These are phyloP conservation scores for Silene latifolia DNA, from an alignment of 148 eudicot genomes.

Conservation along the genomic window DNA sequence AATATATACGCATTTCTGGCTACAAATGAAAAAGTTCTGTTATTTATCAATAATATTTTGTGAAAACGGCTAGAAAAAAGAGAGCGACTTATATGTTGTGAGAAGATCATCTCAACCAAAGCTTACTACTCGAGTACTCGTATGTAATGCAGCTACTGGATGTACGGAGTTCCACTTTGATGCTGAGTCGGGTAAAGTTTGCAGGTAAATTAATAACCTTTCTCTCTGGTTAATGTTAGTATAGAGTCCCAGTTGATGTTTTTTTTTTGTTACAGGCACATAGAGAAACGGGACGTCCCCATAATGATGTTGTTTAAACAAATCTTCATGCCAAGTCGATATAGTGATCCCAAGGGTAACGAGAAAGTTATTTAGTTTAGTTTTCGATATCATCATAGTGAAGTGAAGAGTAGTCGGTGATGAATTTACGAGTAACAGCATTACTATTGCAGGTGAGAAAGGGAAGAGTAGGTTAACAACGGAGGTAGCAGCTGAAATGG, in stretches of 20 bases:
- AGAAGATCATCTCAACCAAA: background rate
- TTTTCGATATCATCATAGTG: background rate
- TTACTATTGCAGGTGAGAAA: background rate
- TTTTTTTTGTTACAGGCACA: slow-evolving; percentile 55
- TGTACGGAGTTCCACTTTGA: slow-evolving; percentile 86
- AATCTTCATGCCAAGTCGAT: slow-evolving; percentile 69
- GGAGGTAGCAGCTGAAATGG: background rate
- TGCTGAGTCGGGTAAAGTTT: slow-evolving; percentile 71
- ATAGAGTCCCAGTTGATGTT: background rate
- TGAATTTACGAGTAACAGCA: background rate
- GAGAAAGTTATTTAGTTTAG: background rate
- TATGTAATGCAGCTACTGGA: slow-evolving; percentile 70
- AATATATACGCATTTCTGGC: too few relatives aligned
- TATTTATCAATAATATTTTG: too few relatives aligned
- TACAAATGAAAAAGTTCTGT: too few relatives aligned
- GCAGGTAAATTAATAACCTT: slow-evolving; percentile 39
- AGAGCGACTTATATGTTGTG: too few relatives aligned
- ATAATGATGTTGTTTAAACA: slow-evolving; percentile 88
- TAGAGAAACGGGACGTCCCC: slow-evolving; percentile 96
- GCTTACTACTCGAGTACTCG: background rate
- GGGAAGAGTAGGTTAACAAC: background rate
- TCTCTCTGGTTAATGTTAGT: too few relatives aligned
- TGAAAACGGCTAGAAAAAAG: too few relatives aligned
- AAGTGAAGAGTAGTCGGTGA: too few relatives aligned
- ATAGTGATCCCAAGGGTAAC: background rate